Evolutionary conservation across 2,329 filamentous ascomycete genomes (phyloP).

Genomic region (Magnaporthiopsis poae): DNA sequence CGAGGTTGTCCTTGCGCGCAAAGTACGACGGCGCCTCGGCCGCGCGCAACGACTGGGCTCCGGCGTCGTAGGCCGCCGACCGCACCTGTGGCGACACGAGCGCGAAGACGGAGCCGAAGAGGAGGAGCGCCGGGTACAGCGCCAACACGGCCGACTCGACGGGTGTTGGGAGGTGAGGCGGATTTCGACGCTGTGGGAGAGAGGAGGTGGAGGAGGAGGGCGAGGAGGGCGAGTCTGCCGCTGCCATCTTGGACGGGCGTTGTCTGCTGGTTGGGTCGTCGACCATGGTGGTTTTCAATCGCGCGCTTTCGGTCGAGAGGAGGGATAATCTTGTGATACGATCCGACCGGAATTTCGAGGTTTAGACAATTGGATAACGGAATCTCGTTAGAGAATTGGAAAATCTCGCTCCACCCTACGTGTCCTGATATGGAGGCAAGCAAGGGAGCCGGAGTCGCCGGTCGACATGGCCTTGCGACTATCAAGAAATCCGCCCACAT

Average conservation of each 20-base stretch:
- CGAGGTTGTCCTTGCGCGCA: constrained; percentile 81
- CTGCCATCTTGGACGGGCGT: constrained; percentile 2
- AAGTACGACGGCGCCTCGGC: constrained; percentile 65
- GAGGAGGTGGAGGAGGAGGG: constrained; percentile 7
- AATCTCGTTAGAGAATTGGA: too few species aligned
- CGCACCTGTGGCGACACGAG: constrained; percentile 64
- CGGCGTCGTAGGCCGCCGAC: constrained; percentile 50
- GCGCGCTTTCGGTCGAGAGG: neutral
- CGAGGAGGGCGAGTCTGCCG: constrained; percentile 7
- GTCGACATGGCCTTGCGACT: neutral
- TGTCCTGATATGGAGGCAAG: neutral
- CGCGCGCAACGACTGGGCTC: constrained; percentile 53
- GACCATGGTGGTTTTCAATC: neutral
- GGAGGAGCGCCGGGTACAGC: constrained; percentile 66
- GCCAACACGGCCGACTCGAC: constrained; percentile 55
- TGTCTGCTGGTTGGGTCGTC: constrained; percentile 1
- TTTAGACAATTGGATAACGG: neutral
- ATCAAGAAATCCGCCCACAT: neutral
- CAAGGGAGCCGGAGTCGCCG: neutral
- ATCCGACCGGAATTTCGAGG: neutral
- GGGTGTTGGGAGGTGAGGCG: constrained; percentile 59
- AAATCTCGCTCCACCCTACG: neutral
- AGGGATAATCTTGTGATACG: too few species aligned
- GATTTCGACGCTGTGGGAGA: constrained; percentile 24
- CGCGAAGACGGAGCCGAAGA: constrained; percentile 74